Base-by-base conservation (phyloP, 805 yeast genomes). In the Debaryomyces prosopidis region DNA sequence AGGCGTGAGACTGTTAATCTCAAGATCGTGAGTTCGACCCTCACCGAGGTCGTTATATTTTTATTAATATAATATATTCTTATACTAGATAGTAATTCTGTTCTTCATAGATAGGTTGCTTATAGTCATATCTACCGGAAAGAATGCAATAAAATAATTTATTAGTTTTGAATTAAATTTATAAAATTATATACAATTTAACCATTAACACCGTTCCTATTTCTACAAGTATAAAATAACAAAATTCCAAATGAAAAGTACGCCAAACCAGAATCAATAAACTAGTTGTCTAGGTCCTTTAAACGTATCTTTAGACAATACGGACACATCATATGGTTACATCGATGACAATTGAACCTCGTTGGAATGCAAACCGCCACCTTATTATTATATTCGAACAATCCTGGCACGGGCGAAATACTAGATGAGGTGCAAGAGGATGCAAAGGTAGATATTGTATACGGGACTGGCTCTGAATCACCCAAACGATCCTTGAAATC, bases 261-360 rank as follows among this genome's bases (percentile, higher is more conserved):
- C 17, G 11, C 17, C 34, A 14, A 3, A 31, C 11, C 34, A 7
- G 5, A 4, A 31, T 31, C 12, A 37, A 20, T 7, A n/a, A 12
- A 34, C 36, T 34, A 36, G 9, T 17, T 33, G 40, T 51, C 45
- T 45, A 65, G 53, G 45, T 69, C 73, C 45, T 58, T 59, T 33
- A 62, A 50, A 27, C 75, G 58, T 19, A 68, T 52, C 44, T 69
- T 69, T 15, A 62, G 59, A 43, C 74, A 68, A 49, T 69, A 68
- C 1, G 75, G 75, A 40, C 75, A 69, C 75, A 69, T 69, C 73
- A 69, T 68, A 47, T 69, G 75, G 42, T 58, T 50, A 45, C 75
- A 69, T 3, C 74, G 54, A 41, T 62, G 68, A 40, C 75, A 69
- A 17, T 60, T 63, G 49, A 64, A 69, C 27, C 75, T 47, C 5